Evolutionary conservation across 164 flowering plant genomes (phyloP), one percentile per base, ranked within the genome.

Genomic region (Magnolia officinalis): DNA sequence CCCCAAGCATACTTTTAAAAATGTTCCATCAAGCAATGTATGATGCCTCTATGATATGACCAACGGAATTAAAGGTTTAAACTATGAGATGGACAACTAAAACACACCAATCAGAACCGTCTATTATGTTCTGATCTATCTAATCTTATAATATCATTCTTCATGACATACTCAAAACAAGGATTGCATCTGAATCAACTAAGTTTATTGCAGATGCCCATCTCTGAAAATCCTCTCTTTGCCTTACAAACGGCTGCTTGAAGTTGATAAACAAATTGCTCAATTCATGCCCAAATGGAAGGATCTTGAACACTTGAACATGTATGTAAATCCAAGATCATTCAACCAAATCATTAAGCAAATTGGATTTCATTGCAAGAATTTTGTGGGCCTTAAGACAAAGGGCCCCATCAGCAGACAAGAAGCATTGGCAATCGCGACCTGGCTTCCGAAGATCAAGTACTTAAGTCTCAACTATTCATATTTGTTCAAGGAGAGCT

Each of bases 321-420:
- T 72, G 67, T 7, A 14, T 52, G 45, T 7, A 9, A 23, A 4
- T 16, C 75, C 65, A 6, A 11, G 9, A 13, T 29, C 23, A 2
- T 52, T 67, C 2, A 20, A 11, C 21, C 21, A 52, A 63, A 55
- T 77, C 2, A 16, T 72, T 0, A 26, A 6, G 6, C 24, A 77
- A 66, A 66, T 77, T n/a, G 55, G 66, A 37, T 18, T 11, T 4
- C 52, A 77, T 23, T 77, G 79, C 67, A 55, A 67, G 26, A 67
- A 77, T 8, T 77, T 72, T 37, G 64, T 55, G 2, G 75, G 67
- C 14, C 70, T 77, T 1, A 13, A 31, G n/a, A 65, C 14, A 6
- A 50, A 37, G 8, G 75, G 67, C 6, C 3, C 16, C 50, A 67
- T 72, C 9, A 16, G 18, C 10, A 29, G 67, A 11, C 58, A 72